Base-by-base conservation (phyloP, 2,329 filamentous ascomycete species). In the Fusarium drepaniforme region DNA sequence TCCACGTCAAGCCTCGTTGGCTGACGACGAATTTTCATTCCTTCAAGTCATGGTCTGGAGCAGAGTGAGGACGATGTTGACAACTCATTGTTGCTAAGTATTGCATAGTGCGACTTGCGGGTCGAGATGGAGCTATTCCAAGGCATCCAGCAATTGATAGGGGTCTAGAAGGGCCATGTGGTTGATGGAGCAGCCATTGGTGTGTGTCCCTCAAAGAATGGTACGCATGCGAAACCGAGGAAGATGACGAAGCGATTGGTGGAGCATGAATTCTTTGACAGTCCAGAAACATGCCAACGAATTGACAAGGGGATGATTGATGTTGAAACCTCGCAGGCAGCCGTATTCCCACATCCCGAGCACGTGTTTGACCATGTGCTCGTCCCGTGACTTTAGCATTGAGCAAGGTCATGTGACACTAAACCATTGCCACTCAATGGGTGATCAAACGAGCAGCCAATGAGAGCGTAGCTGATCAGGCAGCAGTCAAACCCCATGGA, bases 401-500 rank as follows among this genome's bases (percentile, higher is more conserved):
- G 51, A n/a, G 12, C n/a, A 9, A 3, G 3, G 9, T 66, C 64
- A 67, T 23, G 64, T 70, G 68, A 58, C 40, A 25, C 25, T 49
- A 16, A 40, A 21, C 25, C 11, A 53, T 33, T 33, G 49, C 49
- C 49, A 21, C 49, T 56, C 49, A 33, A 56, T 33, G 12, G 25
- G n/a, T 21, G 49, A 53, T 53, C 25, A 28, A 15, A 21, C 49
- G 2, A 56, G 9, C 38, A 21, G 38, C 76, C 76, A 78, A 78
- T 79, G 11, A 68, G 30, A 44, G 7, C 4, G 6, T 21, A 38
- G 67, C 33, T 67, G 60, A 72, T 74, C 74, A 79, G 78, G 78
- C 78, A 79, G 78, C 76, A 79, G 76, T 75, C 66, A 65, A 74
- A 70, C 64, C 68, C 68, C 70, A 71, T 65, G 69, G 61, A 69